phyloP scores from a whole-genome alignment of 2,329 filamentous ascomycete genomes.

The Phialophora expanda region DNA sequence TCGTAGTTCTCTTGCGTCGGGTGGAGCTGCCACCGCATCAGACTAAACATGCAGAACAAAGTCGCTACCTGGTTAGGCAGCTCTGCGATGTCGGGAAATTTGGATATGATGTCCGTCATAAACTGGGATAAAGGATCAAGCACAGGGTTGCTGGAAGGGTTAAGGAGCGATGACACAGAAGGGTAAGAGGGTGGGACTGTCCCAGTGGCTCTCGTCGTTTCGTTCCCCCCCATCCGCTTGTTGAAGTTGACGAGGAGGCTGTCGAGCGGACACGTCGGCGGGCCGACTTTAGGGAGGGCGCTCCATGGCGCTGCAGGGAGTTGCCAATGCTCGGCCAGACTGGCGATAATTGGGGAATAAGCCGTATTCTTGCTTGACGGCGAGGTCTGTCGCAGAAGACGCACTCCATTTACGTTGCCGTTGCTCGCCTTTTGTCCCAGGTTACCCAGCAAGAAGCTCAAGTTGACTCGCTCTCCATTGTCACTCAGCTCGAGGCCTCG shows the following conservation, averaged over 20 bases:
- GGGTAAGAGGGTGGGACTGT: conserved; percentile 77
- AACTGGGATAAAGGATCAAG: conserved; percentile 80
- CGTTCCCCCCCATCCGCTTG: conserved; percentile 67
- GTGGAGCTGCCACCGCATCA: conserved; percentile 84
- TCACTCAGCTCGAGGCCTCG: conserved; percentile 63
- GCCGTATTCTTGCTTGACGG: conserved; percentile 29
- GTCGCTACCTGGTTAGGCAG: conserved; percentile 82
- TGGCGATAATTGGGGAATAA: conserved; percentile 35
- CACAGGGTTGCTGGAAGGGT: conserved; percentile 56
- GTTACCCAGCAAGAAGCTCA: conserved; percentile 73
- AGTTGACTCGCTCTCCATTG: conserved; percentile 67
- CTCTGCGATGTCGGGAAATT: conserved; percentile 79
- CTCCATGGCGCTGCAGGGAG: conserved; percentile 43
- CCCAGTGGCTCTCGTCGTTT: conserved; percentile 49
- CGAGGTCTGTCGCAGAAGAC: conserved; percentile 13
- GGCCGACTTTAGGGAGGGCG: conserved; percentile 62
- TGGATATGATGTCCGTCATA: conserved; percentile 81
- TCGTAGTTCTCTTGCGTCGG: conserved; percentile 81
- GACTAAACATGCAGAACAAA: conserved; percentile 82
- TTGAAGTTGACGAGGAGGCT: conserved; percentile 79
- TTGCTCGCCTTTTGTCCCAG: conserved; percentile 60
- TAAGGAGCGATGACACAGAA: conserved; percentile 76
- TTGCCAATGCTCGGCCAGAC: conserved; percentile 40
- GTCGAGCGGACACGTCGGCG: conserved; percentile 77
- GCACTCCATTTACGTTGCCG: conserved; percentile 38